Conservation (phyloP, 192 early-diverging fungal genomes). For the Rhizophagus prolifer region DNA sequence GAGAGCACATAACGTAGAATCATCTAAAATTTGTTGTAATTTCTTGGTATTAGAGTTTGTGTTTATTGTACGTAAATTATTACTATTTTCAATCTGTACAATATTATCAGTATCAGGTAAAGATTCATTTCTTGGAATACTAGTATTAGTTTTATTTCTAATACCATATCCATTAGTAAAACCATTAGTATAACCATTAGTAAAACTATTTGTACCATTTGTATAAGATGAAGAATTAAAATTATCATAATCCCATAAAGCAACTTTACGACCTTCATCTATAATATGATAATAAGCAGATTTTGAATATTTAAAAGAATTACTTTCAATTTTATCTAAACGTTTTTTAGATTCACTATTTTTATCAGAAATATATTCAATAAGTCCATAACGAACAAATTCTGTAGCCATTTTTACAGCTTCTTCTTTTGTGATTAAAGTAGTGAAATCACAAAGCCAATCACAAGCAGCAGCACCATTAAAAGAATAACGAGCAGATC, state of each 20-base stretch:
- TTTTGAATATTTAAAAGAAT: conserved; percentile 31
- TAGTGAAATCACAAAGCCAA: conserved; percentile 53
- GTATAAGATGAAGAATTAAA: no score
- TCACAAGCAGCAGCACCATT: conserved; percentile 46
- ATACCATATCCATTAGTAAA: neutral
- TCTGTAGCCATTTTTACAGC: conserved; percentile 44
- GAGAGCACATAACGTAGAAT: conserved; percentile 47
- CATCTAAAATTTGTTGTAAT: conserved; percentile 62
- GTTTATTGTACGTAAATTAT: neutral
- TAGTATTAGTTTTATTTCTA: neutral
- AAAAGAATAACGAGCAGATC: conserved; percentile 43
- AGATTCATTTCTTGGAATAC: neutral
- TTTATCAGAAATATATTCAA: conserved; percentile 40
- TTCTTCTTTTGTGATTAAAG: conserved; percentile 49
- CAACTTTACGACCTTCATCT: conserved; percentile 34
- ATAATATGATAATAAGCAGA: conserved; percentile 40
- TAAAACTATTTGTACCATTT: no score
- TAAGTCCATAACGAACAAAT: conserved; percentile 45
- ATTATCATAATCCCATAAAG: conserved; percentile 35
- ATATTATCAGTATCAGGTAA: neutral
- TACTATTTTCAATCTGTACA: neutral
- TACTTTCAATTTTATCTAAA: neutral
- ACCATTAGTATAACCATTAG: neutral
- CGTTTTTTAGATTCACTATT: neutral
- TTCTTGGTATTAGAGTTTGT: conserved; percentile 48